These are phyloP conservation scores for Scutellaria galericulata DNA, from an alignment of 257 asterid species.

Conservation along the genomic window DNA sequence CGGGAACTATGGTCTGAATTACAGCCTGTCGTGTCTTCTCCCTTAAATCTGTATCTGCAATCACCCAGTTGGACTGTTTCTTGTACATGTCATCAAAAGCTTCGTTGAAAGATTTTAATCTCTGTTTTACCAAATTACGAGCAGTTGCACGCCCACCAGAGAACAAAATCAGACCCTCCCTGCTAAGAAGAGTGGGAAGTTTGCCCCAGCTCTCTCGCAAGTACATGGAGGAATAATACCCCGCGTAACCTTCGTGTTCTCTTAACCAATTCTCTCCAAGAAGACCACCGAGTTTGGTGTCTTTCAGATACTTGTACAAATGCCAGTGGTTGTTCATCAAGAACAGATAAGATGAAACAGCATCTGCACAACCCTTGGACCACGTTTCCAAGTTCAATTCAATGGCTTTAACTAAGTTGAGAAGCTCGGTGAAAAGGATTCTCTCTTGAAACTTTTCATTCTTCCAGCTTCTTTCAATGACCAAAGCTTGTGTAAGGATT, in stretches of 20 bases:
- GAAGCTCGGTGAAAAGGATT: conserved; percentile 62
- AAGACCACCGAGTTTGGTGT: conserved; percentile 67
- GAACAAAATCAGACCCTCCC: conserved; percentile 85
- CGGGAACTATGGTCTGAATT: conserved; percentile 78
- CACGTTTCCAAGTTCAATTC: conserved; percentile 77
- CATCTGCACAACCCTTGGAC: conserved; percentile 74
- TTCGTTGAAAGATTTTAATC: conserved; percentile 73
- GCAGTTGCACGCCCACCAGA: conserved; percentile 90
- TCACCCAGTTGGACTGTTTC: conserved; percentile 66
- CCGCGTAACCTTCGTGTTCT: conserved; percentile 63
- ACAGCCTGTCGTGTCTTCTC: conserved; percentile 63
- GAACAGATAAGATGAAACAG: conserved; percentile 55
- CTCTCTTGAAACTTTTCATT: conserved; percentile 73
- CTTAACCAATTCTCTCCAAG: conserved; percentile 77
- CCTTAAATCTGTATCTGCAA: conserved; percentile 68
- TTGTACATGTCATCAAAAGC: conserved; percentile 73
- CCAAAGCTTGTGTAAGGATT: conserved; percentile 74
- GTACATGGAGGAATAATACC: conserved; percentile 47
- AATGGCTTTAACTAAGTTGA: conserved; percentile 65
- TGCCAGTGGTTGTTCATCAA: conserved; percentile 91
- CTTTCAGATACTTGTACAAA: conserved; percentile 66
- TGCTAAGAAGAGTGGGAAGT: conserved; percentile 72
- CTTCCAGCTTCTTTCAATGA: conserved; percentile 88
- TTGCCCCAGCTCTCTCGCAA: conserved; percentile 90
- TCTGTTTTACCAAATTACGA: conserved; percentile 82